Evolutionary conservation across 176 grass and related monocot genomes (phyloP), one percentile per base, ranked within the genome.

Genomic region (Poa pratensis): DNA sequence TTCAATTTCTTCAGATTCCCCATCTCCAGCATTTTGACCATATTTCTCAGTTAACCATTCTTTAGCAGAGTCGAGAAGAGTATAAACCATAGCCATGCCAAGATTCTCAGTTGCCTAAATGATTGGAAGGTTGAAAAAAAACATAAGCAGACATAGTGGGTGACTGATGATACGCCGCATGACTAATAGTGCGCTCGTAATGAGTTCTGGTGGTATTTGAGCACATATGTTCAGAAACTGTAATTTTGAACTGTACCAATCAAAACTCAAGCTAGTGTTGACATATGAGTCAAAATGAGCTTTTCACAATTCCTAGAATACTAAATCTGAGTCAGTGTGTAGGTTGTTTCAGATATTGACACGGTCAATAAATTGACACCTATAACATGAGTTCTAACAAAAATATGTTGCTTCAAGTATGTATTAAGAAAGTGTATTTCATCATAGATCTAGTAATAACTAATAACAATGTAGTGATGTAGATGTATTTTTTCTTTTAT

Each of bases 41-140:
- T 92, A 99, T 80, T 94, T 89, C 78, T 99, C 97, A 9, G 82
- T 99, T 82, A 99, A 87, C 97, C 97, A 99, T 42, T 96, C 97
- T 90, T 99, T 85, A 71, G 97, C 90, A 77, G 97, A 99, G 87
- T 92, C 89, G 23, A 89, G 91, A 73, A 99, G 97, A 50, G 97
- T 99, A 85, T 99, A 99, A 40, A 99, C 73, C 97, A 99, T 99
- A 82, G 97, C 91, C 93, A 99, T 99, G 42, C 97, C 97, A 82
- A 99, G 92, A 94, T 94, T 96, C 83, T 99, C 94, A 75, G 81
- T 84, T 81, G 90, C 88, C 97, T 99, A 84, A 59, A 77, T n/a
- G 69, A 87, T 89, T 18, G 32, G 32, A 76, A 78, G 24, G 49
- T 73, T 67, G 61, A 78, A 73, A 17, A 17, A 91, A 15, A 64